Percentiles rank a stretch among this genome's conserved stretches.
Conservation (phyloP, 768 basidiomycete species). For the Rossbeevera mucosa region DNA sequence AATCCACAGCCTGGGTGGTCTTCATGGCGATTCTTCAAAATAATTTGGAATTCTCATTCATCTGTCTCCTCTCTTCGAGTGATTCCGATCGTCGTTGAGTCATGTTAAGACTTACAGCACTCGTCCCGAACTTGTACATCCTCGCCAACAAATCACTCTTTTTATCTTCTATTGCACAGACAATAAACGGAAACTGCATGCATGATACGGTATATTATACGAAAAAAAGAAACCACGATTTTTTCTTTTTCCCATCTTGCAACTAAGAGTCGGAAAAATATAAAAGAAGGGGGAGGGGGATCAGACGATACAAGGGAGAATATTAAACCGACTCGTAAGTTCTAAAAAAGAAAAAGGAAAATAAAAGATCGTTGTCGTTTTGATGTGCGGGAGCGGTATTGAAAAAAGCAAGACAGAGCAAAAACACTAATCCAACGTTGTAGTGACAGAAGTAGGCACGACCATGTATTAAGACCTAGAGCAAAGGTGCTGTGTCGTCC, state of each 20-base stretch:
- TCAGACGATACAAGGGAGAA: slow-evolving; percentile 7
- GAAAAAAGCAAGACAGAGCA: slow-evolving; percentile 12
- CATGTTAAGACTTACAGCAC: no score
- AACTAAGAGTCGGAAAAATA: not conserved
- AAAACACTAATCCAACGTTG: slow-evolving; percentile 32
- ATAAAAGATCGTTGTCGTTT: slow-evolving; percentile 25
- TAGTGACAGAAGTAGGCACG: slow-evolving; percentile 24
- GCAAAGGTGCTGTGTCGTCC: slow-evolving; percentile 25
- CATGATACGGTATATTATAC: slow-evolving; percentile 3
- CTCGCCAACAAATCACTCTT: not conserved
- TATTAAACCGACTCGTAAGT: slow-evolving; percentile 20
- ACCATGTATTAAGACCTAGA: slow-evolving; percentile 26
- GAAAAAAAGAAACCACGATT: not conserved
- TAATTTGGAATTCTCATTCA: no score
- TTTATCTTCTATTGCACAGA: not conserved
- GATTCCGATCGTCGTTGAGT: no score
- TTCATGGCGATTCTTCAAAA: no score
- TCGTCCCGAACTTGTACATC: not conserved
- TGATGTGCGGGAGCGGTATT: slow-evolving; percentile 9
- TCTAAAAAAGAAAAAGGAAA: slow-evolving; percentile 4
- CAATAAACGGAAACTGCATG: not conserved
- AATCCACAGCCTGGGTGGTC: no score
- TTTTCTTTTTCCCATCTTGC: slow-evolving; percentile 8
- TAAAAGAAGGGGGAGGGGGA: not conserved
- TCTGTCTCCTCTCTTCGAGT: no score